These are phyloP conservation scores for Pisolithus orientalis DNA, from an alignment of 768 basidiomycete genomes.

Conservation along the genomic window DNA sequence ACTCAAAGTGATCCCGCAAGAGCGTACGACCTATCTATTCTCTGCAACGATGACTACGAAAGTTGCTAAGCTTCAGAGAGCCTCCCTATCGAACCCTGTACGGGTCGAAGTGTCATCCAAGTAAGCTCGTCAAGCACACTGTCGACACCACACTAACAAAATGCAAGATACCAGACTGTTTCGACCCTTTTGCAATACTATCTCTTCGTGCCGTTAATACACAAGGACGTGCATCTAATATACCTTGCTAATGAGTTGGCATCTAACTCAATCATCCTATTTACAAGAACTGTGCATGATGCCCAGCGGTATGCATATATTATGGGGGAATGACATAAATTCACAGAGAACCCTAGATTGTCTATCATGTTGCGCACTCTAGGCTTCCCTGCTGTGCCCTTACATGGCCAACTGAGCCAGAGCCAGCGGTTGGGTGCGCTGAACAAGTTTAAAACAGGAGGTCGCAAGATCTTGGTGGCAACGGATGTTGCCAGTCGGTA, in stretches of 20 bases:
- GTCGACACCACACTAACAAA: not conserved
- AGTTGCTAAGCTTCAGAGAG: constrained; percentile 92
- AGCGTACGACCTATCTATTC: constrained; percentile 92
- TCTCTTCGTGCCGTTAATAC: constrained; percentile 83
- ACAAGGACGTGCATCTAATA: constrained; percentile 89
- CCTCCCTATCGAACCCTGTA: constrained; percentile 90
- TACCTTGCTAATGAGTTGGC: constrained; percentile 85
- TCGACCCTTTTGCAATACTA: constrained; percentile 94
- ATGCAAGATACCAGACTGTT: constrained; percentile 87
- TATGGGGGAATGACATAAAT: not conserved
- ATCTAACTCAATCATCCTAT: constrained; percentile 92
- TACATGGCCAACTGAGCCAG: constrained; percentile 94
- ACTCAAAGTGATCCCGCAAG: constrained; percentile 89
- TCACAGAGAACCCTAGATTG: constrained; percentile 40
- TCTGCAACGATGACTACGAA: constrained; percentile 99
- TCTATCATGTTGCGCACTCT: constrained; percentile 85
- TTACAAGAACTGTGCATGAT: constrained; percentile 93
- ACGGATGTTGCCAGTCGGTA: constrained; percentile 94
- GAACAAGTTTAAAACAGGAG: constrained; percentile 92
- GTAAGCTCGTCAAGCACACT: constrained; percentile 37
- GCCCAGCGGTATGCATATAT: constrained; percentile 56
- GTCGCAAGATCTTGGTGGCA: constrained; percentile 86
- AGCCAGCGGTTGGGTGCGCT: constrained; percentile 90
- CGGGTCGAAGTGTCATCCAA: constrained; percentile 90
- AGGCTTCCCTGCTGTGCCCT: constrained; percentile 90